A percentile compares a stretch with the other conserved stretches of the same genome.
Conservation (phyloP, 805 yeast species). For the Vanderwaltozyma verrucispora region DNA sequence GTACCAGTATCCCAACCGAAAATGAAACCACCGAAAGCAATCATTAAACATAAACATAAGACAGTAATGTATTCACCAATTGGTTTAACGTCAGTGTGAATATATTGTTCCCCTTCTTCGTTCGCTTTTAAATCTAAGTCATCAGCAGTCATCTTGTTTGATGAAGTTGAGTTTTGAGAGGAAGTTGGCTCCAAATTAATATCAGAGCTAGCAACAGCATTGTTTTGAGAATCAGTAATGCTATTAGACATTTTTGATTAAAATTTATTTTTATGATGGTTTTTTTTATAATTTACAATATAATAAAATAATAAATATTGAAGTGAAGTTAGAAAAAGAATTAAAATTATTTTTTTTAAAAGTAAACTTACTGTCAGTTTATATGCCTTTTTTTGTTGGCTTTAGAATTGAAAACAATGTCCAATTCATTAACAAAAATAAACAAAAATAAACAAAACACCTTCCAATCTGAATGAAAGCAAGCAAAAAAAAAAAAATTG, state of each 20-base stretch:
- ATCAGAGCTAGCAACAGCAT: background rate
- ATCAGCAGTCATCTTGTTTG: slow-evolving; percentile 6
- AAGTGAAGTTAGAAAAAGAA: no score
- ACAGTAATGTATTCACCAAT: slow-evolving; percentile 20
- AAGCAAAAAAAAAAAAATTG: no score
- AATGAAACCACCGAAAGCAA: slow-evolving; percentile 31
- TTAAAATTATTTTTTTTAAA: no score
- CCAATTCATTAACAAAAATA: no score
- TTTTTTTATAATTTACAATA: background rate
- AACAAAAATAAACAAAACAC: no score
- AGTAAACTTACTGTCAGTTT: no score
- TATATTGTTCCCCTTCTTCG: slow-evolving; percentile 1
- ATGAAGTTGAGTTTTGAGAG: slow-evolving; percentile 5
- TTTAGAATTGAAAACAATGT: no score
- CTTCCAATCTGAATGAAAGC: no score
- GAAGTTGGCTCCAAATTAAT: slow-evolving; percentile 2
- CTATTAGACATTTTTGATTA: slow-evolving; percentile 1
- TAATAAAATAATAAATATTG: background rate
- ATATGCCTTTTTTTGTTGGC: no score
- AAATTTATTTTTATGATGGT: background rate
- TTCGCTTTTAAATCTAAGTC: slow-evolving; percentile 6
- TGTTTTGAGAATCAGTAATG: slow-evolving; percentile 1
- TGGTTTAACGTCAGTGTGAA: slow-evolving; percentile 7
- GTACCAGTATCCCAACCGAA: slow-evolving; percentile 78
- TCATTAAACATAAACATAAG: slow-evolving; percentile 23